Percentiles rank a stretch among this genome's conserved stretches.
Conservation (phyloP, 208 protist species). For the Wallacemonas collosoma region DNA sequence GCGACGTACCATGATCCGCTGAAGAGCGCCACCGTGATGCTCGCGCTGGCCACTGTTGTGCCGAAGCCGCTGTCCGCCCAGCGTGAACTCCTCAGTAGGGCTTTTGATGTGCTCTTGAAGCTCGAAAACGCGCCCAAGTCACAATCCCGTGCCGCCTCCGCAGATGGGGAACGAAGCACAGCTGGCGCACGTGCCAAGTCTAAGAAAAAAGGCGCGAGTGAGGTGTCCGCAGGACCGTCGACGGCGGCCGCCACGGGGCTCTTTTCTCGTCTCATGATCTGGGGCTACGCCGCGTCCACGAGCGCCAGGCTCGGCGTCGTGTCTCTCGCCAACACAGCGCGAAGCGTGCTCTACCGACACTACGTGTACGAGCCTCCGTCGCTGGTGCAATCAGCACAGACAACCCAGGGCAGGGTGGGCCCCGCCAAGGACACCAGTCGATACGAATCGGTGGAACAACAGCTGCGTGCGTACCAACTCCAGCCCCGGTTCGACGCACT, state of each 20-base stretch:
- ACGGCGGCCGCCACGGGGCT: background rate
- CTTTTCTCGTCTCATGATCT: constrained; percentile 47
- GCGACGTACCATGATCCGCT: constrained; percentile 43
- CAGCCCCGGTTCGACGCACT: constrained; percentile 16
- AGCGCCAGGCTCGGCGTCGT: constrained; percentile 45
- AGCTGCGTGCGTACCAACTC: constrained; percentile 23
- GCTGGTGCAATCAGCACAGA: background rate
- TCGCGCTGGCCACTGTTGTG: constrained; percentile 62
- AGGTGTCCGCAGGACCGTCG: background rate
- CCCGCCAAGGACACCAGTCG: too few species aligned
- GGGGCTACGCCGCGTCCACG: constrained; percentile 52
- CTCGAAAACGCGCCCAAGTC: background rate
- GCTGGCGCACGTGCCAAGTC: background rate
- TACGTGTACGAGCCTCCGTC: constrained; percentile 20
- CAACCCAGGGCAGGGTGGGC: background rate
- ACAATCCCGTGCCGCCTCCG: background rate
- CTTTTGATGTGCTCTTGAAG: constrained; percentile 46
- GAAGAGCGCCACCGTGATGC: constrained; percentile 32
- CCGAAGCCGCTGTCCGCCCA: constrained; percentile 42
- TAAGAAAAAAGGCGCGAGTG: background rate
- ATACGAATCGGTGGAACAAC: background rate
- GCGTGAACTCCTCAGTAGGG: constrained; percentile 41
- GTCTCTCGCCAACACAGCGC: constrained; percentile 30
- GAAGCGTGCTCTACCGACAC: constrained; percentile 35
- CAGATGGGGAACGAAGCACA: background rate